phyloP scores from a whole-genome alignment of 257 asterid genomes.

The Mentha longifolia region DNA sequence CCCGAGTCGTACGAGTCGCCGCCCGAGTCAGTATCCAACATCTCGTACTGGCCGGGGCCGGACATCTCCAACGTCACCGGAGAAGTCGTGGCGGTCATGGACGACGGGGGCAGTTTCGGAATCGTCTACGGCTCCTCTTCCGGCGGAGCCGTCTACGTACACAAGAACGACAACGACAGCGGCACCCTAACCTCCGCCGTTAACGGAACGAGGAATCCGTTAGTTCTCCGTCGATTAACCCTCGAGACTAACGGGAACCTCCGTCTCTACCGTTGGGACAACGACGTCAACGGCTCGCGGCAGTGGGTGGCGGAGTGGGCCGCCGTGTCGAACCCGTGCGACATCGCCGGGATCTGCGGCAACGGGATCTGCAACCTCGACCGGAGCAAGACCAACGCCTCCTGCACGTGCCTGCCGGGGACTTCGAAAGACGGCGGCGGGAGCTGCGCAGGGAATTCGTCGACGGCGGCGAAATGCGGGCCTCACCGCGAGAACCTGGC shows the following conservation, averaged over 20 bases:
- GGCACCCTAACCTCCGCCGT: constrained; percentile 50
- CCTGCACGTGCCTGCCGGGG: constrained; percentile 73
- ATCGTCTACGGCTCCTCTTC: constrained; percentile 69
- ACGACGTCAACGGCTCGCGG: constrained; percentile 72
- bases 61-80: constrained; percentile 85
- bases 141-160: constrained; percentile 76
- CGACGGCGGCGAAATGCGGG: constrained; percentile 57
- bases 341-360: constrained; percentile 83
- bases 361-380: constrained; percentile 75
- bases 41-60: constrained; percentile 85
- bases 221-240: constrained; percentile 54
- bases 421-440: constrained; percentile 33
- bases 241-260: constrained; percentile 81
- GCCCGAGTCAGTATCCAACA: constrained; percentile 51
- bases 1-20: constrained; percentile 43
- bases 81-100: constrained; percentile 66
- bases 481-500: not conserved
- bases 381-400: constrained; percentile 68
- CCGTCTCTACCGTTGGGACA: constrained; percentile 80
- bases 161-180: constrained; percentile 72
- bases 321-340: constrained; percentile 82
- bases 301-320: constrained; percentile 98
- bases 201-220: constrained; percentile 51
- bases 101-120: constrained; percentile 79
- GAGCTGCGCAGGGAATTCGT: constrained; percentile 51